Percentiles rank a stretch among this genome's conserved stretches.
phyloP scores from a whole-genome alignment of 345 rosid genomes.

The Euphorbia tirucalli region DNA sequence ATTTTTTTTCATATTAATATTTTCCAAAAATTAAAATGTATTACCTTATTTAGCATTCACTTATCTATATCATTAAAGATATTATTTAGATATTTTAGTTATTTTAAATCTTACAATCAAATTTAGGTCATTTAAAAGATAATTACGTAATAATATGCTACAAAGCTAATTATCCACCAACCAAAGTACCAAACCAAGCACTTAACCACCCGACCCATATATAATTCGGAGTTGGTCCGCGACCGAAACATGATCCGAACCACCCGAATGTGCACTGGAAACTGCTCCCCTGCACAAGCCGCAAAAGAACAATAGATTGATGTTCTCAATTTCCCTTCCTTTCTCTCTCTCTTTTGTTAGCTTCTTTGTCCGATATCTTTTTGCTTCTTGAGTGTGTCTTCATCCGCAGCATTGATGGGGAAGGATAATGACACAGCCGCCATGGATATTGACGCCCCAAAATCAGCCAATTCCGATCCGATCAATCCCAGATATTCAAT shows the following conservation, averaged over 20 bases:
- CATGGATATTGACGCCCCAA: slow-evolving; percentile 76
- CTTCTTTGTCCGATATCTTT: neutral
- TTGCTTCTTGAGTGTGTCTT: neutral
- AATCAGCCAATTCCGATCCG: slow-evolving; percentile 50
- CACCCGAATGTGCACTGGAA: neutral
- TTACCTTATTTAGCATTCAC: too few relatives aligned
- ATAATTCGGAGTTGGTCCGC: neutral
- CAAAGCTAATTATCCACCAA: too few relatives aligned
- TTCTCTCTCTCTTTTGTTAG: neutral
- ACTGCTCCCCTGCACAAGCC: neutral
- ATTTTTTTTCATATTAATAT: too few relatives aligned
- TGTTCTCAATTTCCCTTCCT: neutral
- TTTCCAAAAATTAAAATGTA: too few relatives aligned
- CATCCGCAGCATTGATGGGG: slow-evolving; percentile 32
- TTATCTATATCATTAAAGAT: too few relatives aligned
- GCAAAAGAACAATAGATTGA: neutral
- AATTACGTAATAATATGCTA: too few relatives aligned
- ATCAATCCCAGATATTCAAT: slow-evolving; percentile 67
- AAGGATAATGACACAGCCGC: slow-evolving; percentile 37
- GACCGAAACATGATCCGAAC: neutral
- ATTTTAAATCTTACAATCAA: too few relatives aligned
- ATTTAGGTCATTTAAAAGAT: too few relatives aligned
- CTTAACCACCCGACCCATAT: neutral
- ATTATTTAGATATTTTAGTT: too few relatives aligned
- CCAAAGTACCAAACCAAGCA: too few relatives aligned